A percentile compares a stretch with the other conserved stretches of the same genome.
Conservation (phyloP, 1,284 basidiomycete genomes). For the Trametes versicolor region DNA sequence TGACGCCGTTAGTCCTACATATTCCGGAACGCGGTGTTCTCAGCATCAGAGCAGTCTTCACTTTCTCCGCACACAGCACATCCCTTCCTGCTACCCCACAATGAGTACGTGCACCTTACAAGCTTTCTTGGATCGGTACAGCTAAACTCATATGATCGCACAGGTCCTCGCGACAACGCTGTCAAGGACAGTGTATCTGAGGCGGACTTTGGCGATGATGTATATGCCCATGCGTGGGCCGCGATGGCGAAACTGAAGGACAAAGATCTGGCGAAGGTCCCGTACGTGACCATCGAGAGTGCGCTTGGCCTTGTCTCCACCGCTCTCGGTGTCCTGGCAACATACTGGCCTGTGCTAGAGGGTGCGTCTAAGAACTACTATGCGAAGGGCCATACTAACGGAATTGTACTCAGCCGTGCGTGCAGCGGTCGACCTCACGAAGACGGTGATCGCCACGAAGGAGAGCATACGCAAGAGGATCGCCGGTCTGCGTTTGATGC, state of each 20-base stretch:
- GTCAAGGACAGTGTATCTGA: neutral
- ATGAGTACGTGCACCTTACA: slow-evolving; percentile 5
- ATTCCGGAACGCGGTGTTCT: neutral
- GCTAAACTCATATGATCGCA: neutral
- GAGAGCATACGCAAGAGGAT: slow-evolving; percentile 15
- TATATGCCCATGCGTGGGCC: slow-evolving; percentile 10
- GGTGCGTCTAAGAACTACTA: neutral
- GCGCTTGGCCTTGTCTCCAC: slow-evolving; percentile 13
- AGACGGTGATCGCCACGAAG: slow-evolving; percentile 12
- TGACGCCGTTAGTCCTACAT: slow-evolving; percentile 2
- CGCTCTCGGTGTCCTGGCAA: slow-evolving; percentile 2
- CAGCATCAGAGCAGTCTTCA: neutral
- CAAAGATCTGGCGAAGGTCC: slow-evolving; percentile 7
- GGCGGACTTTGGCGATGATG: slow-evolving; percentile 8
- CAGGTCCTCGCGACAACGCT: slow-evolving; percentile 9
- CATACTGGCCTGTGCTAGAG: slow-evolving; percentile 11
- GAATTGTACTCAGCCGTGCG: slow-evolving; percentile 1
- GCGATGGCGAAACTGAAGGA: slow-evolving; percentile 9
- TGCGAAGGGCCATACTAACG: neutral
- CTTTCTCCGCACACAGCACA: neutral
- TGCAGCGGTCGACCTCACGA: slow-evolving; percentile 10
- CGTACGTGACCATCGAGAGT: slow-evolving; percentile 16
- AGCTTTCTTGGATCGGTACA: neutral
- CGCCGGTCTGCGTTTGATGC: slow-evolving; percentile 11
- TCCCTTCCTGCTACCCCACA: neutral